Percentiles rank a stretch among this genome's conserved stretches.
Evolutionary conservation across 352 stramenopile species (phyloP).

Genomic region (Globisporangium nagaii): DNA sequence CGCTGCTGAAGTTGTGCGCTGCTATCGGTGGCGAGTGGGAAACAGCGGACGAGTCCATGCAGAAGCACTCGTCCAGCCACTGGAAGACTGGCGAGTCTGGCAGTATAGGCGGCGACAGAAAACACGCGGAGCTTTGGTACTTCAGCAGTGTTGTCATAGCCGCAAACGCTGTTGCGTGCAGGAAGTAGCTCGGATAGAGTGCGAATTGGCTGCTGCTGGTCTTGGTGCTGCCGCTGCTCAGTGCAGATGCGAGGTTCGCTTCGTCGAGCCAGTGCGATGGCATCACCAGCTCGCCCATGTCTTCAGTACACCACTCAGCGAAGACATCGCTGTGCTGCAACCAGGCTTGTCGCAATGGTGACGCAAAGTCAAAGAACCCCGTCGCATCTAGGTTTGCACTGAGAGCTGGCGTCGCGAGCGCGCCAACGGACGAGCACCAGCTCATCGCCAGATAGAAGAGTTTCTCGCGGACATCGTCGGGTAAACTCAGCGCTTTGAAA

Average conservation of each 20-base stretch:
- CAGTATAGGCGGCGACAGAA: constrained; percentile 14
- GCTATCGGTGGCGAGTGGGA: neutral
- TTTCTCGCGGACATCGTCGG: constrained; percentile 8
- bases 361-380: constrained; percentile 24
- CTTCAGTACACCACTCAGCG: constrained; percentile 17
- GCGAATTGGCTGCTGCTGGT: constrained; percentile 1
- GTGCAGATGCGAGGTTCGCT: constrained; percentile 2
- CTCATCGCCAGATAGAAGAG: constrained; percentile 31
- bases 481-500: neutral
- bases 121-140: neutral
- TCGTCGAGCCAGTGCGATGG: constrained; percentile 54
- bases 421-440: constrained; percentile 41
- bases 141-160: constrained; percentile 13
- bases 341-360: constrained; percentile 27
- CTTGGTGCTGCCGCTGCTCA: neutral
- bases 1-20: neutral
- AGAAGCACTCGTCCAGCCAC: constrained; percentile 65
- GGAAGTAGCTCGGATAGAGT: constrained; percentile 24
- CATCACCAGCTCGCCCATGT: constrained; percentile 15
- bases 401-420: constrained; percentile 23
- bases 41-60: constrained; percentile 22
- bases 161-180: constrained; percentile 26
- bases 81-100: constrained; percentile 18
- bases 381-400: constrained; percentile 13
- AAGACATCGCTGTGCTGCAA: constrained; percentile 41